Base-by-base conservation (phyloP, 2,329 filamentous ascomycete genomes). In the Neurospora sp. region DNA sequence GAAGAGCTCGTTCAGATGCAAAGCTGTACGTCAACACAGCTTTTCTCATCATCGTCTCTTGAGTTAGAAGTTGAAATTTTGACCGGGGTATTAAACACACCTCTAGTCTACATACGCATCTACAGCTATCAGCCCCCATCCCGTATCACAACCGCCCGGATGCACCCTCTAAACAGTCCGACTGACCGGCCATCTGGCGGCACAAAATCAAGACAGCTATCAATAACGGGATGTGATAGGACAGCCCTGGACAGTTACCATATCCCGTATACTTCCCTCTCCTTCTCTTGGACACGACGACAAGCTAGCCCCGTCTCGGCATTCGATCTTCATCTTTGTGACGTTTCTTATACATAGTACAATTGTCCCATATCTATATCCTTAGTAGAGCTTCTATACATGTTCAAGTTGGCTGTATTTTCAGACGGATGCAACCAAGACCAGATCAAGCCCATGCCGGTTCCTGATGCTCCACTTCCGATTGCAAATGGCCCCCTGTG, bases 381-480 rank as follows among this genome's bases (percentile, higher is more conserved):
- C 17, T n/a, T 19, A n/a, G n/a, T 46, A n/a, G n/a, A 46, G 42
- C n/a, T n/a, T 46, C 10, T 46, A 46, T 46, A 46, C n/a, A 46
- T 19, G 17, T 43, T n/a, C 17, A 43, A 52, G 43, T 23, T 52
- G 11, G 43, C 46, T 58, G 46, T 58, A 23, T 28, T 58, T 6
- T 28, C 28, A 4, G 28, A 28, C 28, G 17, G 52, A 62, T 62
- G 23, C 23, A 62, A 33, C 52, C 23, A 33, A 62, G 46, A 58
- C 46, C 13, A 58, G 52, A 62, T 62, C 52, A 33, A 62, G 13
- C 52, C 52, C 23, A 62, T 15, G 52, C 52, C 28, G 52, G 52
- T 62, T 62, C 52, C 52, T 62, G 52, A 62, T 70, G 69, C 73
- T 73, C 73, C 74, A 73, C 74, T 72, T 73, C 71, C 70, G 73